These are phyloP conservation scores for Fomes fomentarius DNA, from an alignment of 1,284 basidiomycete genomes.

Conservation along the genomic window DNA sequence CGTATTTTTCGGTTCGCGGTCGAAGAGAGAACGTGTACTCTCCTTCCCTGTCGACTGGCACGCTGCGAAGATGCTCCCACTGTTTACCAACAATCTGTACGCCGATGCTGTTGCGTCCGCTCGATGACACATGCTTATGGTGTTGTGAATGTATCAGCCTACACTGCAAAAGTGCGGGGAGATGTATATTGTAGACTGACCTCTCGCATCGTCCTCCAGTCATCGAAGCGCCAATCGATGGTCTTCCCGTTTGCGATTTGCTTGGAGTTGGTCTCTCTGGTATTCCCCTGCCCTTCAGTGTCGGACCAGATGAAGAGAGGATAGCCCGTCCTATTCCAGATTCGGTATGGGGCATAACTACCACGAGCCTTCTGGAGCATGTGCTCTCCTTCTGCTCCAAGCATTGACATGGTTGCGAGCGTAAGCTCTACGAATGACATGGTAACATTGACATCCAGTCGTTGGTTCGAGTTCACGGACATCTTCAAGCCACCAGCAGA, in stretches of 20 bases:
- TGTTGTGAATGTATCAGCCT: no score
- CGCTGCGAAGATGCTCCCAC: constrained; percentile 90
- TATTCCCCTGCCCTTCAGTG: constrained; percentile 52
- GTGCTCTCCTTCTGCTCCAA: constrained; percentile 74
- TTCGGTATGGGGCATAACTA: constrained; percentile 91
- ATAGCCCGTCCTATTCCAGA: constrained; percentile 91
- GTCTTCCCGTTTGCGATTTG: constrained; percentile 76
- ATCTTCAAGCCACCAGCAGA: constrained; percentile 60
- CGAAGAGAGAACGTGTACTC: constrained; percentile 89
- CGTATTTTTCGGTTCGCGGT: constrained; percentile 77
- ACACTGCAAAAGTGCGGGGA: background rate
- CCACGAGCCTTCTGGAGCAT: constrained; percentile 79
- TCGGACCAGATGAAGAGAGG: constrained; percentile 85
- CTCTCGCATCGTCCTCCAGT: constrained; percentile 95
- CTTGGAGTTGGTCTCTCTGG: constrained; percentile 49
- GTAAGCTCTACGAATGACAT: constrained; percentile 91
- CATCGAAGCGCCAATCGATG: constrained; percentile 97
- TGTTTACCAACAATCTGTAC: constrained; percentile 85
- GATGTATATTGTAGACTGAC: constrained; percentile 44
- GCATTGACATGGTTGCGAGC: constrained; percentile 74
- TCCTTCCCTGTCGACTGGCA: constrained; percentile 95
- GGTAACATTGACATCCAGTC: constrained; percentile 92
- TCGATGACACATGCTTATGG: constrained; percentile 76
- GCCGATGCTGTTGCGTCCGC: constrained; percentile 83
- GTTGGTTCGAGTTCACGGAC: constrained; percentile 77